Conservation (phyloP, 192 early-diverging fungal species). For the Backusella morwellensis region DNA sequence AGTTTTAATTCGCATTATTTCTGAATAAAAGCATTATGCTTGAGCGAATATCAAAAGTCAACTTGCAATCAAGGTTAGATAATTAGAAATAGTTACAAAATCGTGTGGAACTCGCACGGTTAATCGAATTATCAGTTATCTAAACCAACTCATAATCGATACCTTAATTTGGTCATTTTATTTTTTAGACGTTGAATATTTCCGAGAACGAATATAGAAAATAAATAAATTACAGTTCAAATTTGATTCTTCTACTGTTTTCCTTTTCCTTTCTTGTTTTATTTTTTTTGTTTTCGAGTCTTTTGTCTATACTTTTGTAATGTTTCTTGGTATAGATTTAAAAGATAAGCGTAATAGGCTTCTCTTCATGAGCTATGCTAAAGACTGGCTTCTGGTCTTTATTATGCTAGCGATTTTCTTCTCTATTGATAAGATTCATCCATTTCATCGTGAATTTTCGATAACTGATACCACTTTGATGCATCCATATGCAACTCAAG, state of each 20-base stretch:
- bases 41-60: background rate
- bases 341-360: conserved; percentile 3
- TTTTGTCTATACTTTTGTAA: background rate
- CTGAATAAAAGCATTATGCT: background rate
- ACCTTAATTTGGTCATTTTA: background rate
- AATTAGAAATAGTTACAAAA: background rate
- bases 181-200: background rate
- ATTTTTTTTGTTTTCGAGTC: background rate
- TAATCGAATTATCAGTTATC: background rate
- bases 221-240: background rate
- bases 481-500: conserved; percentile 47
- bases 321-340: background rate
- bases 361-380: conserved; percentile 30
- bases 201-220: background rate
- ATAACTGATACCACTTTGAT: conserved; percentile 67
- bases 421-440: conserved; percentile 49
- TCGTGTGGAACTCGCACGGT: background rate
- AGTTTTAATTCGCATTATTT: background rate
- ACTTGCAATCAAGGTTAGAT: background rate
- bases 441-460: conserved; percentile 74
- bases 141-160: background rate
- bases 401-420: conserved; percentile 57
- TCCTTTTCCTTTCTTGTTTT: background rate
- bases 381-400: conserved; percentile 49
- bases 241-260: background rate